A percentile compares a stretch with the other conserved stretches of the same genome.
phyloP scores from a whole-genome alignment of 208 protist genomes.

The Crithidia mellificae region DNA sequence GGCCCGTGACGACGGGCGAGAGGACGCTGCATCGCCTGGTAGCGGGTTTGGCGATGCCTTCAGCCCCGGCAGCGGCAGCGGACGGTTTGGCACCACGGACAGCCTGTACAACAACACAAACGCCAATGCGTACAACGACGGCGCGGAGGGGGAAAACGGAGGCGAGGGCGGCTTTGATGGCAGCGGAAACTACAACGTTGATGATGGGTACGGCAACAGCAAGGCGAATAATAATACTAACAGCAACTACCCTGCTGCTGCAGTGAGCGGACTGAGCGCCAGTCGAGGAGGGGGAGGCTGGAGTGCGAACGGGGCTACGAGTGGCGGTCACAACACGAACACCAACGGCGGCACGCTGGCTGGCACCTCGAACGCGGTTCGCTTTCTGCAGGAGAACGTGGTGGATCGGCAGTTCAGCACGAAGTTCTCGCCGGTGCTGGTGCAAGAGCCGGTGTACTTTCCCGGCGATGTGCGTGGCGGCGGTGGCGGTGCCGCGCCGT shows the following conservation, averaged over 20 bases:
- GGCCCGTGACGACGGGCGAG: not conserved
- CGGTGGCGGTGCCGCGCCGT: not conserved
- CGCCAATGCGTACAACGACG: not conserved
- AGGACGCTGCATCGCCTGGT: slow-evolving; percentile 1
- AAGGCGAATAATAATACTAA: not conserved
- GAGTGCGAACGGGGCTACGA: too few relatives aligned
- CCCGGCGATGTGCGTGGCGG: slow-evolving; percentile 6
- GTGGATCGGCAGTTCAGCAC: slow-evolving; percentile 22
- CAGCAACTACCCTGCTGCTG: too few relatives aligned
- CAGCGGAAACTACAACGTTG: slow-evolving; percentile 6
- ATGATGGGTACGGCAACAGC: not conserved
- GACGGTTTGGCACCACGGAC: not conserved
- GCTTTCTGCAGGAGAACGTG: slow-evolving; percentile 47
- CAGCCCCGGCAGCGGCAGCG: slow-evolving; percentile 1
- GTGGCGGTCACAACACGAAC: not conserved
- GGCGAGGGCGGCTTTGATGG: slow-evolving; percentile 4
- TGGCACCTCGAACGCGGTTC: slow-evolving; percentile 46
- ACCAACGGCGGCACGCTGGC: not conserved
- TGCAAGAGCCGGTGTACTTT: slow-evolving; percentile 27
- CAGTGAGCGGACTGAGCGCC: not conserved
- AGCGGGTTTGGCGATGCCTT: not conserved
- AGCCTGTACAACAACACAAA: slow-evolving; percentile 2
- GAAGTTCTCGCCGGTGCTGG: slow-evolving; percentile 25
- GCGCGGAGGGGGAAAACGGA: not conserved
- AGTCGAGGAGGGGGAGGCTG: not conserved